Conservation (phyloP, 768 basidiomycete genomes). For the Serendipita vermifera region DNA sequence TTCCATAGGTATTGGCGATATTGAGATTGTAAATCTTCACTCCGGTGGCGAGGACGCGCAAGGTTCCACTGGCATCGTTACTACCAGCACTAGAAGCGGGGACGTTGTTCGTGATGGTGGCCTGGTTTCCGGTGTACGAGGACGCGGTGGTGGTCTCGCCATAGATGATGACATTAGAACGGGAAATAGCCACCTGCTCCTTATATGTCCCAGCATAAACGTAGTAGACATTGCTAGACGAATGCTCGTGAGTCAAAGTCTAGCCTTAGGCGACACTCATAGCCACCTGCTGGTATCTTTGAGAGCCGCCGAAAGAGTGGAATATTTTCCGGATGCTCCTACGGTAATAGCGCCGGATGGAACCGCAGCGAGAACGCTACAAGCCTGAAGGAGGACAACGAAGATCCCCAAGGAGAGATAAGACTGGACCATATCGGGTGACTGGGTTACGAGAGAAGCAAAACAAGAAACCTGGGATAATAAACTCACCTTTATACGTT, state of each 20-base stretch:
- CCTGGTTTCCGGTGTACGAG: slow-evolving; percentile 8
- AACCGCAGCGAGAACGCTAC: no score
- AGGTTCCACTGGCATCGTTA: slow-evolving; percentile 15
- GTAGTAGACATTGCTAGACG: slow-evolving; percentile 8
- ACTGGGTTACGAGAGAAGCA: no score
- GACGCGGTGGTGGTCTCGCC: slow-evolving; percentile 2
- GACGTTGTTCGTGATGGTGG: slow-evolving; percentile 4
- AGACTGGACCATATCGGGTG: no score
- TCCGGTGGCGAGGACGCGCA: slow-evolving; percentile 13
- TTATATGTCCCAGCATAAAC: slow-evolving; percentile 10
- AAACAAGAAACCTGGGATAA: no score
- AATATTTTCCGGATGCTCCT: not conserved
- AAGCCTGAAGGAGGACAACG: no score
- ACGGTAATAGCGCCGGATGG: slow-evolving; percentile 5
- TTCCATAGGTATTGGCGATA: slow-evolving; percentile 8
- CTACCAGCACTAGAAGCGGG: slow-evolving; percentile 17
- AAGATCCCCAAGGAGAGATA: no score
- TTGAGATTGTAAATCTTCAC: slow-evolving; percentile 10
- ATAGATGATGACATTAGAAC: slow-evolving; percentile 8
- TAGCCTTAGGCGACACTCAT: not conserved
- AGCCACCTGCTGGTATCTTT: slow-evolving; percentile 7
- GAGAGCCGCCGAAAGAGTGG: not conserved
- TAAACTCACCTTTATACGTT: no score
- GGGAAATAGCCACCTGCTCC: slow-evolving; percentile 5
- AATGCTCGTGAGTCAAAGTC: not conserved